phyloP scores from a whole-genome alignment of 805 yeast genomes.

The Kockiozyma suomiensis region DNA sequence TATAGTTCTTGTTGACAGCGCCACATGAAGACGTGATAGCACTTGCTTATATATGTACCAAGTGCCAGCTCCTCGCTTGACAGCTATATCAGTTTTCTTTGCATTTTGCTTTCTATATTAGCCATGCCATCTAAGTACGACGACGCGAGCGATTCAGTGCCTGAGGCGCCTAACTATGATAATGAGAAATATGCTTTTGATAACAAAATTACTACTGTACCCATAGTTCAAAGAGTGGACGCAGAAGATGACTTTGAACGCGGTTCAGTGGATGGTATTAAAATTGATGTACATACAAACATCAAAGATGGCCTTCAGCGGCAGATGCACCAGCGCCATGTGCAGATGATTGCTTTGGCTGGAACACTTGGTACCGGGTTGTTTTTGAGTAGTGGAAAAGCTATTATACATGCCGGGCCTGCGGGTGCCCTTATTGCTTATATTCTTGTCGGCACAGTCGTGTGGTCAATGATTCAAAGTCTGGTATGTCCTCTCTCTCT shows the following conservation, averaged over 20 bases:
- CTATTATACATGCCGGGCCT: conserved; percentile 39
- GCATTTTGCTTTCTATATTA: too few relatives aligned
- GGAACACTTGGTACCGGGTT: conserved; percentile 83
- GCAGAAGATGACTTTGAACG: conserved; percentile 11
- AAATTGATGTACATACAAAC: conserved; percentile 26
- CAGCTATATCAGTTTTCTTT: too few relatives aligned
- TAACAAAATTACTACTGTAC: background rate
- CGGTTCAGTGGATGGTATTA: conserved; percentile 12
- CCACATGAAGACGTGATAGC: background rate
- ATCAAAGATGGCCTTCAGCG: conserved; percentile 41
- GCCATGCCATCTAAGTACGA: background rate
- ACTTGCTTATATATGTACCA: background rate
- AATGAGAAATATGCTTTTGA: background rate
- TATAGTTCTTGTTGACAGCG: background rate
- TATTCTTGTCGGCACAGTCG: conserved; percentile 35
- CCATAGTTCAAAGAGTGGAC: background rate
- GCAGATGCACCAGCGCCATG: conserved; percentile 65
- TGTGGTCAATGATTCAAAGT: conserved; percentile 30
- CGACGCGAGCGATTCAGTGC: background rate
- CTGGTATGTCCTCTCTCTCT: conserved; percentile 7
- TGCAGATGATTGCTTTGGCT: conserved; percentile 76
- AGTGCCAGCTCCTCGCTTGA: too few relatives aligned
- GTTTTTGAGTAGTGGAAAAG: conserved; percentile 44
- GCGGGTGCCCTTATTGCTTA: conserved; percentile 42
- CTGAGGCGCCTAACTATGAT: background rate